Evolutionary conservation across 371 early-diverging fungal species (phyloP).

Genomic region (Rhizopus sp.): DNA sequence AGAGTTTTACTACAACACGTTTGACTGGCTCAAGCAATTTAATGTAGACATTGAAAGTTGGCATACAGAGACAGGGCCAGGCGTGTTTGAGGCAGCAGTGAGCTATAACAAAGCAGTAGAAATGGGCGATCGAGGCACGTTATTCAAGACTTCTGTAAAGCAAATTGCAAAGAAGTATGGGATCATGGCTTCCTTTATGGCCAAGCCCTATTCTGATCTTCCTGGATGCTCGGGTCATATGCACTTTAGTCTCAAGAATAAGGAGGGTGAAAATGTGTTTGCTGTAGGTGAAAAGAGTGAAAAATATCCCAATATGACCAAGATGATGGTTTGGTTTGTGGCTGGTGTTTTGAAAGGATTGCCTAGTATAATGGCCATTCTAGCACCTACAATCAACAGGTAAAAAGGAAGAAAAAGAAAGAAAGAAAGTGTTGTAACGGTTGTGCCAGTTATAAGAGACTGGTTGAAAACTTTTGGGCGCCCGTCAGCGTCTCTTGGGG

Average conservation of each 20-base stretch:
- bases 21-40: conserved; percentile 65
- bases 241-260: conserved; percentile 71
- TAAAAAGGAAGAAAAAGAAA: too few relatives aligned
- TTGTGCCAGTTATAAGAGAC: conserved; percentile 73
- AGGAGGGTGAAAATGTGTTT: conserved; percentile 57
- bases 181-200: conserved; percentile 84
- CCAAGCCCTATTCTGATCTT: conserved; percentile 73
- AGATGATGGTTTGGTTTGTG: conserved; percentile 64
- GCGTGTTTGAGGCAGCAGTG: conserved; percentile 84
- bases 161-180: conserved; percentile 72
- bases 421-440: not conserved
- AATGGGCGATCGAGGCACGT: conserved; percentile 73
- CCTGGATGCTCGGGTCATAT: conserved; percentile 88
- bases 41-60: conserved; percentile 75
- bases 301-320: conserved; percentile 46
- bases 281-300: conserved; percentile 32
- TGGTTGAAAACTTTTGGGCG: conserved; percentile 86
- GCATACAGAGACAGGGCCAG: conserved; percentile 88
- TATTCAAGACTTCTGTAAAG: conserved; percentile 82
- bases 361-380: conserved; percentile 73
- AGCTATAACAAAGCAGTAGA: conserved; percentile 65
- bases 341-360: conserved; percentile 78
- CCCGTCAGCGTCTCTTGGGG: conserved; percentile 86
- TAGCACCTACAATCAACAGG: conserved; percentile 85
- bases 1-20: conserved; percentile 73